phyloP scores from a whole-genome alignment of 2,329 filamentous ascomycete species.

The Fusarium compactum region DNA sequence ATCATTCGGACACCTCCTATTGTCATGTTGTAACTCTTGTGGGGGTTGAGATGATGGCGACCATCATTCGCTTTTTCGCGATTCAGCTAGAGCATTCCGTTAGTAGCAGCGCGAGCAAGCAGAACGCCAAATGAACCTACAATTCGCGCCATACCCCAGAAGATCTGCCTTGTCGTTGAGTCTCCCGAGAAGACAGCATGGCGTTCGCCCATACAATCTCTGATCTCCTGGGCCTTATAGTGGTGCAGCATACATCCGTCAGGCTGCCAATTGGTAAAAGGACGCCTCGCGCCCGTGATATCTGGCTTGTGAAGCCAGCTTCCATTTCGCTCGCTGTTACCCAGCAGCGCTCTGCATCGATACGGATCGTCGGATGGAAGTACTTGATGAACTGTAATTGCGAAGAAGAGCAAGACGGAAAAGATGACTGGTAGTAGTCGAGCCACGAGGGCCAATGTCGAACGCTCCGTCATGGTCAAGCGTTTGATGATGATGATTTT shows the following conservation, averaged over 20 bases:
- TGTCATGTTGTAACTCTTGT: constrained; percentile 51
- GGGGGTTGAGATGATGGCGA: constrained; percentile 14
- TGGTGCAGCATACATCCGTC: constrained; percentile 69
- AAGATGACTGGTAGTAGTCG: constrained; percentile 39
- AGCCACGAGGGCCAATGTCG: constrained; percentile 20
- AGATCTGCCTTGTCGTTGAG: constrained; percentile 69
- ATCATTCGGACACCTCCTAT: constrained; percentile 61
- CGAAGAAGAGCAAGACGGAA: constrained; percentile 31
- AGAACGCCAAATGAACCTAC: constrained; percentile 31
- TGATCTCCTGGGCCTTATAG: constrained; percentile 65
- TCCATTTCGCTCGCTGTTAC: constrained; percentile 55
- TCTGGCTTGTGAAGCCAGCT: constrained; percentile 59
- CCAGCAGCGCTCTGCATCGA: constrained; percentile 62
- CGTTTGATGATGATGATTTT: constrained; percentile 1
- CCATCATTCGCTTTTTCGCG: constrained; percentile 31
- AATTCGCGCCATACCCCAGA: constrained; percentile 62
- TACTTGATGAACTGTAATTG: constrained; percentile 31
- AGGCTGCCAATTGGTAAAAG: constrained; percentile 68
- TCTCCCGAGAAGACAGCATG: constrained; percentile 72
- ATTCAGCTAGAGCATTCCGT: constrained; percentile 35
- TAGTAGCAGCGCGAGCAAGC: neutral
- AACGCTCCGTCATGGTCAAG: constrained; percentile 27
- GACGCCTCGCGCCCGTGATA: constrained; percentile 43
- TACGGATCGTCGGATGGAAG: constrained; percentile 57
- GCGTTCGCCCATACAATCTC: constrained; percentile 63